Conservation (phyloP, 305 asterid genomes). For the Plantago lanceolata region DNA sequence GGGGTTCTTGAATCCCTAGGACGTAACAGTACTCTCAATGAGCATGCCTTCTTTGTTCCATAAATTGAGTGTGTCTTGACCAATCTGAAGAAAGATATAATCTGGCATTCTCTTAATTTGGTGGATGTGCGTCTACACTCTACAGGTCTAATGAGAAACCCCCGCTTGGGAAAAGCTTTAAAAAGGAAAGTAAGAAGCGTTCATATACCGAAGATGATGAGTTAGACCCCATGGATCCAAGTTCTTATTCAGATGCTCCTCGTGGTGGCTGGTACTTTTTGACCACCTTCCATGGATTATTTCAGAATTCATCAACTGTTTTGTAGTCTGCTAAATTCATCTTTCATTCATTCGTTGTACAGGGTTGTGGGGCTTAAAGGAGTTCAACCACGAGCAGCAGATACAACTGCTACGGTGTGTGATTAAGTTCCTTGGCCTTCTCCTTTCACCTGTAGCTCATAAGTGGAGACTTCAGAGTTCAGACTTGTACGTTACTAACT, state of each 20-base stretch:
- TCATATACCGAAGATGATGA: conserved; percentile 70
- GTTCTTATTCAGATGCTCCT: conserved; percentile 97
- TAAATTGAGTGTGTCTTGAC: too few species aligned
- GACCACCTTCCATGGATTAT: conserved; percentile 3
- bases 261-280: conserved; percentile 90
- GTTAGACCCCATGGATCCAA: conserved; percentile 98
- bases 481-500: neutral
- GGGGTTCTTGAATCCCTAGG: too few species aligned
- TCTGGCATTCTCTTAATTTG: neutral
- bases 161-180: conserved; percentile 63
- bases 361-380: conserved; percentile 99
- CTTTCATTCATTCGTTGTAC: conserved; percentile 22
- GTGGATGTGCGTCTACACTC: conserved; percentile 16
- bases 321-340: conserved; percentile 13
- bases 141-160: conserved; percentile 76
- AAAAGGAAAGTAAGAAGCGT: conserved; percentile 72
- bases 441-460: neutral
- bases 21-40: too few species aligned
- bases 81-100: too few species aligned
- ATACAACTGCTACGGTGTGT: conserved; percentile 89
- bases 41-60: too few species aligned
- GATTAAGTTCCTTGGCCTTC: conserved; percentile 3
- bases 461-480: neutral
- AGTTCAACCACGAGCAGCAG: conserved; percentile 97
- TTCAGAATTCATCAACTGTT: conserved; percentile 10